These are phyloP conservation scores for Cyberlindnera sargentensis DNA, from an alignment of 805 yeast species.

Conservation along the genomic window DNA sequence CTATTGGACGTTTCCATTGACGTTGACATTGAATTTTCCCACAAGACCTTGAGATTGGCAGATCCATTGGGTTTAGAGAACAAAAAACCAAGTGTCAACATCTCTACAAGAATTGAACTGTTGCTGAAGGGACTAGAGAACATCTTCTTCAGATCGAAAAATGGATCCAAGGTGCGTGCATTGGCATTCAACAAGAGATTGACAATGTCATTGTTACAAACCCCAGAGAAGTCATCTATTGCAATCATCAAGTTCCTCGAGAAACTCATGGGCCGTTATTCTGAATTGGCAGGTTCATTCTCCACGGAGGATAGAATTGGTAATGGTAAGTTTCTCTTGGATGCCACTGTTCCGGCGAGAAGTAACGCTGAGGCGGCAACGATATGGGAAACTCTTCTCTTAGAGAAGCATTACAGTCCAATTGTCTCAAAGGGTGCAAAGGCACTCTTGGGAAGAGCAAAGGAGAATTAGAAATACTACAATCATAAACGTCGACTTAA, in stretches of 20 bases:
- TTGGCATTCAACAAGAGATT: constrained; percentile 79
- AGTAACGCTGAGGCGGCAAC: constrained; percentile 85
- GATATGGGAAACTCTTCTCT: constrained; percentile 77
- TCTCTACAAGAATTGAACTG: constrained; percentile 84
- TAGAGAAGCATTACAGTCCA: constrained; percentile 81
- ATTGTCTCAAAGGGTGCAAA: constrained; percentile 62
- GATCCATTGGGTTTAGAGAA: constrained; percentile 57
- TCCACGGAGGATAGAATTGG: constrained; percentile 84
- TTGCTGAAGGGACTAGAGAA: constrained; percentile 70
- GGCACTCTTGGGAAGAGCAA: constrained; percentile 22
- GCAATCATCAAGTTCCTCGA: constrained; percentile 76
- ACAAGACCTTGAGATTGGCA: constrained; percentile 69
- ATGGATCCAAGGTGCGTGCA: constrained; percentile 62
- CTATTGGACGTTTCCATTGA: constrained; percentile 66
- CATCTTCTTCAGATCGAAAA: constrained; percentile 68
- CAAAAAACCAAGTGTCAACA: constrained; percentile 68
- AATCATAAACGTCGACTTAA: background rate
- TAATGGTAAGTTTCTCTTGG: constrained; percentile 70
- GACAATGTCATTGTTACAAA: constrained; percentile 56
- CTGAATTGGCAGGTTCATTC: constrained; percentile 67
- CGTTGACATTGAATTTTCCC: constrained; percentile 80
- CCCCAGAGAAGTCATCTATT: constrained; percentile 83
- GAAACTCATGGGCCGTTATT: constrained; percentile 63
- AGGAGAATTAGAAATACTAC: constrained; percentile 4
- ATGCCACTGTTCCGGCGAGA: constrained; percentile 60